Evolutionary conservation across 2,329 filamentous ascomycete genomes (phyloP).

Genomic region (Beauveria medogensis): DNA sequence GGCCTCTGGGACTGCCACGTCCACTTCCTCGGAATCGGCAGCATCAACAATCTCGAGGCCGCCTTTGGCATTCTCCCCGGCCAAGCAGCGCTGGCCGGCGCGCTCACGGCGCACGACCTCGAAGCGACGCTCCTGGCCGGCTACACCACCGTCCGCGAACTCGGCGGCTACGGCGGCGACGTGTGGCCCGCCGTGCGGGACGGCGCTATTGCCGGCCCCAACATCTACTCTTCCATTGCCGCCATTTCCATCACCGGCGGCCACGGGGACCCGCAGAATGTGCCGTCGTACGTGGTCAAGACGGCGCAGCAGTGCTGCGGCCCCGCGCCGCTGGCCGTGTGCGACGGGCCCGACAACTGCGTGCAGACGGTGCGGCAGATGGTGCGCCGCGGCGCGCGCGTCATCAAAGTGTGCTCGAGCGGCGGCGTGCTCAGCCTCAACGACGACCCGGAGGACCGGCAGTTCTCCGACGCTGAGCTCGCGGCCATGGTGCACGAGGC

Average conservation of each 20-base stretch:
- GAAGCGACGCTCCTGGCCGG: constrained; percentile 35
- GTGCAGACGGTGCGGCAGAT: constrained; percentile 32
- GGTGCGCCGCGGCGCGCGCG: constrained; percentile 36
- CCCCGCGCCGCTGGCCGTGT: constrained; percentile 24
- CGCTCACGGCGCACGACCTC: constrained; percentile 32
- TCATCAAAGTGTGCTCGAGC: constrained; percentile 39
- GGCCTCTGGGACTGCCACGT: constrained; percentile 44
- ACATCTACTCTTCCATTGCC: constrained; percentile 36
- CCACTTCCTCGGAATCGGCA: constrained; percentile 28
- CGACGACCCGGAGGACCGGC: constrained; percentile 34
- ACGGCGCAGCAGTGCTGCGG: constrained; percentile 23
- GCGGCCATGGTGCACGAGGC: constrained; percentile 36
- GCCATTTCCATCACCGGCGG: constrained; percentile 38
- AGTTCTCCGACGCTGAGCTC: constrained; percentile 37
- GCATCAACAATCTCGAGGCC: constrained; percentile 13
- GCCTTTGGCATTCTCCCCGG: constrained; percentile 19
- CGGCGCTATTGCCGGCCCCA: constrained; percentile 34
- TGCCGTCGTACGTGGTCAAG: constrained; percentile 26
- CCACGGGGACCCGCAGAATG: constrained; percentile 36
- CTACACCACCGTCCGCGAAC: constrained; percentile 40
- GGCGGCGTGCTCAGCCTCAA: constrained; percentile 36
- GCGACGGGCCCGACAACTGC: constrained; percentile 39
- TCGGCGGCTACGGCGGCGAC: constrained; percentile 36
- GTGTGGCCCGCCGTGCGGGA: constrained; percentile 32
- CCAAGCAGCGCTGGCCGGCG: constrained; percentile 27